Evolutionary conservation across 2,329 filamentous ascomycete species (phyloP).

Genomic region (Penicillium sp.): DNA sequence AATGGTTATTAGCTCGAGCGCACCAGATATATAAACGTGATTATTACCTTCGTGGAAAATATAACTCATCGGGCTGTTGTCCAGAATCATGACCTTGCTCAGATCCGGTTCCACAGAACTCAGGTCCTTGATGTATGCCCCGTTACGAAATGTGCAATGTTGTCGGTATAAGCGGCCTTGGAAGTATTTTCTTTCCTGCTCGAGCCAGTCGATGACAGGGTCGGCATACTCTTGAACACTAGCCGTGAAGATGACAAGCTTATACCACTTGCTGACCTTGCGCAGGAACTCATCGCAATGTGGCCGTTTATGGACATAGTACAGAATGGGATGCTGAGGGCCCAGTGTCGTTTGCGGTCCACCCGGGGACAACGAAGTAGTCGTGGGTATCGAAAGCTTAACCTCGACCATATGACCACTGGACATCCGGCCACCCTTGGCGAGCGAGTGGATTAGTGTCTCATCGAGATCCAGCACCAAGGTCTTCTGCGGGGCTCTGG

Average conservation of each 20-base stretch:
- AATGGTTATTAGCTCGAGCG: slow-evolving; percentile 5
- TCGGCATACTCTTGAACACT: slow-evolving; percentile 98
- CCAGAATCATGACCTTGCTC: slow-evolving; percentile 97
- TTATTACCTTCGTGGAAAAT: slow-evolving; percentile 92
- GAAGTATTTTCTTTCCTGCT: slow-evolving; percentile 95
- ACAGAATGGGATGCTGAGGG: slow-evolving; percentile 91
- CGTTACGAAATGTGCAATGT: slow-evolving; percentile 92
- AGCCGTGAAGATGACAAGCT: slow-evolving; percentile 92
- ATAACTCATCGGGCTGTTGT: slow-evolving; percentile 97
- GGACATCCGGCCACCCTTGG: slow-evolving; percentile 91
- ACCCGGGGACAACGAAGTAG: slow-evolving; percentile 35
- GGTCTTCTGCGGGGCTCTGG: slow-evolving; percentile 73
- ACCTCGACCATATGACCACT: slow-evolving; percentile 99
- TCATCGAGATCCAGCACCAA: slow-evolving; percentile 94
- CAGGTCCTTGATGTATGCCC: slow-evolving; percentile 96
- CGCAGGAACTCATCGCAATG: slow-evolving; percentile 95
- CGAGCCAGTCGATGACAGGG: slow-evolving; percentile 97
- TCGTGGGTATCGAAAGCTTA: slow-evolving; percentile 57
- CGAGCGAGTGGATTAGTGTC: slow-evolving; percentile 96
- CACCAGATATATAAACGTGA: neutral
- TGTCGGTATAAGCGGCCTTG: slow-evolving; percentile 90
- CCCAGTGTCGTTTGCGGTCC: slow-evolving; percentile 66
- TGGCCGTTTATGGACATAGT: slow-evolving; percentile 97
- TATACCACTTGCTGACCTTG: slow-evolving; percentile 97
- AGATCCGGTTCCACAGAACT: slow-evolving; percentile 94